A percentile compares a stretch with the other conserved stretches of the same genome.
Evolutionary conservation across 148 eudicot species (phyloP).

Genomic region (Silene uniflora): DNA sequence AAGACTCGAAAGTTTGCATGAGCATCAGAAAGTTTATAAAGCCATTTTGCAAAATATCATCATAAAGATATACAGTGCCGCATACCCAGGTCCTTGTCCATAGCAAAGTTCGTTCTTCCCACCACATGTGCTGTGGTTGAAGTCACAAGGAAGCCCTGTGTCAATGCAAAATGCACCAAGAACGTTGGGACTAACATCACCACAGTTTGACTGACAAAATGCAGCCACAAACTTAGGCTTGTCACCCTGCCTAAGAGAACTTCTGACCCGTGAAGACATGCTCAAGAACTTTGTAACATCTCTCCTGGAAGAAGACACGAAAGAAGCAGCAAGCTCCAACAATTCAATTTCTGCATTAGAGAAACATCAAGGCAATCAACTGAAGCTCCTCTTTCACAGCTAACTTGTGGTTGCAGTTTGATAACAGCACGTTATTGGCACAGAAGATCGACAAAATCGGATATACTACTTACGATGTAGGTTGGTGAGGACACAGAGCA

Average conservation of each 20-base stretch:
- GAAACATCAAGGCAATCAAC: background rate
- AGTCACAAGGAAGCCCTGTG: constrained; percentile 85
- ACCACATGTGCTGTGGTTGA: constrained; percentile 92
- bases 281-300: constrained; percentile 56
- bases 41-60: background rate
- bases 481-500: background rate
- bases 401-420: background rate
- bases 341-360: constrained; percentile 65
- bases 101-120: constrained; percentile 93
- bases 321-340: constrained; percentile 73
- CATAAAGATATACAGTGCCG: background rate
- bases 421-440: background rate
- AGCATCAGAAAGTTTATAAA: background rate
- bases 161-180: constrained; percentile 92
- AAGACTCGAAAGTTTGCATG: constrained; percentile 8
- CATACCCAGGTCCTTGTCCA: constrained; percentile 96
- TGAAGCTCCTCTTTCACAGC: background rate
- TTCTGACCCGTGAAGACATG: constrained; percentile 70
- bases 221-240: constrained; percentile 85
- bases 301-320: constrained; percentile 65
- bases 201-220: constrained; percentile 93
- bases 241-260: constrained; percentile 55
- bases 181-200: constrained; percentile 96
- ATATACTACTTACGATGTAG: background rate
- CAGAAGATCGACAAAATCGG: background rate